These are phyloP conservation scores for Candida sp. DNA, from an alignment of 1,139 yeast species.

Conservation along the genomic window DNA sequence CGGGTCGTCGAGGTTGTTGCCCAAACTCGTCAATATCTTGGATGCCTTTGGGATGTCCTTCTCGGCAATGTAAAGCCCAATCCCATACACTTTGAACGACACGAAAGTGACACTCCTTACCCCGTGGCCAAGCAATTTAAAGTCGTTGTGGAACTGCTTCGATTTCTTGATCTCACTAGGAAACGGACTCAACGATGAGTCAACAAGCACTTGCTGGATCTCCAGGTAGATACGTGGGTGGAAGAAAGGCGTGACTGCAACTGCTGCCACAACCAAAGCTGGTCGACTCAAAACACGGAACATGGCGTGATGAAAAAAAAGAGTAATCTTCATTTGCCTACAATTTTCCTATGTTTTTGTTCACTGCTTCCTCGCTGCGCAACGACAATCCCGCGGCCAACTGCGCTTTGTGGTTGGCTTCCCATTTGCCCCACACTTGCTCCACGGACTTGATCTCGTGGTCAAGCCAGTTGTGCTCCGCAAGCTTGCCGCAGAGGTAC, in stretches of 20 bases:
- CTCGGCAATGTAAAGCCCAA: constrained; percentile 76
- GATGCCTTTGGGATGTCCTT: constrained; percentile 55
- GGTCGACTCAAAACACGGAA: constrained; percentile 7
- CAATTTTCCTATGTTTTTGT: constrained; percentile 11
- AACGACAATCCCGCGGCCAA: constrained; percentile 57
- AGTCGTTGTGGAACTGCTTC: constrained; percentile 28
- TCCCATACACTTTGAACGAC: constrained; percentile 83
- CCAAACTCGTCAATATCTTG: constrained; percentile 34
- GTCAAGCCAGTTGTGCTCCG: constrained; percentile 28
- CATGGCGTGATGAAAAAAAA: constrained; percentile 1
- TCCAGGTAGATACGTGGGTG: constrained; percentile 10
- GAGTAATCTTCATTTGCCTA: not conserved
- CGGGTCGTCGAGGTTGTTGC: constrained; percentile 29
- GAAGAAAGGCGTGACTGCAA: constrained; percentile 6
- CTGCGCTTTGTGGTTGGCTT: constrained; percentile 51
- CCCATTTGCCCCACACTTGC: constrained; percentile 38
- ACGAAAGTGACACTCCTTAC: constrained; percentile 83
- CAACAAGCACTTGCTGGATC: constrained; percentile 40
- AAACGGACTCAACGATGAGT: constrained; percentile 55
- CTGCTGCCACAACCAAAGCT: constrained; percentile 10
- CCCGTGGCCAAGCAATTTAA: constrained; percentile 74
- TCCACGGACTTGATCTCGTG: constrained; percentile 27
- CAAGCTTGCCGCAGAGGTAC: constrained; percentile 35
- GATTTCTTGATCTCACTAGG: constrained; percentile 36
- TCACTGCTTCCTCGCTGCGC: constrained; percentile 27